Base-by-base conservation (phyloP, 2,329 filamentous ascomycete species). In the Elsinoe fawcettii region DNA sequence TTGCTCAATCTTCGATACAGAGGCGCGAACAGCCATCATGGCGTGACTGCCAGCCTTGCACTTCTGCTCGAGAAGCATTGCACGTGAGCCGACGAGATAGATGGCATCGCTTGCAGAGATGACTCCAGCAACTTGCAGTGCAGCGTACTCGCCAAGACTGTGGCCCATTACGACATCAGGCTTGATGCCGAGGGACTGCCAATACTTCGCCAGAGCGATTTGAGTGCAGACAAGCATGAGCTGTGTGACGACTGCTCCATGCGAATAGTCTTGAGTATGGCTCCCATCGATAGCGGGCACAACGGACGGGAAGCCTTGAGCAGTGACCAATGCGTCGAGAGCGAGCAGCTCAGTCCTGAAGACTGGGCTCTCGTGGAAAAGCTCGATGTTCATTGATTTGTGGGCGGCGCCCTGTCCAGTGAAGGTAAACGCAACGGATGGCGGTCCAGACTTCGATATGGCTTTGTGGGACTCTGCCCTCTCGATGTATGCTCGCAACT, bases 141-240 rank as follows among this genome's bases (percentile, higher is more conserved):
- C 86, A 36, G 86, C 85, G 64, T 88, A 89, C 69, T 90, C 86
- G 55, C 86, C 86, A 25, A 90, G 73, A 63, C 84, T 87, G 69
- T 79, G 76, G 36, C 76, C 76, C 60, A 78, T 75, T 58, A 79
- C 79, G 14, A 78, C 75, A 6, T 69, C 70, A 64, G 79, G 76
- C 61, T 81, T 73, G 67, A 84, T 67, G 51, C 75, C 76, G 37
- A 73, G 62, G 1, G 66, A 66, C 0, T 27, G 46, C 62, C 61
- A 64, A 30, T 64, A 59, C n/a, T 59, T 56, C 3, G 60, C 36
- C 9, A 76, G 61, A 11, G 72, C 74, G 51, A 80, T 75, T 60
- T 78, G 65, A 1, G 73, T 55, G 51, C 66, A 71, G 2, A 70
- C 64, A 1, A 66, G 60, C 2, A 71, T 73, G 1, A 78, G 64